Conservation (phyloP, 2,329 filamentous ascomycete species). For the Fusarium sp. region DNA sequence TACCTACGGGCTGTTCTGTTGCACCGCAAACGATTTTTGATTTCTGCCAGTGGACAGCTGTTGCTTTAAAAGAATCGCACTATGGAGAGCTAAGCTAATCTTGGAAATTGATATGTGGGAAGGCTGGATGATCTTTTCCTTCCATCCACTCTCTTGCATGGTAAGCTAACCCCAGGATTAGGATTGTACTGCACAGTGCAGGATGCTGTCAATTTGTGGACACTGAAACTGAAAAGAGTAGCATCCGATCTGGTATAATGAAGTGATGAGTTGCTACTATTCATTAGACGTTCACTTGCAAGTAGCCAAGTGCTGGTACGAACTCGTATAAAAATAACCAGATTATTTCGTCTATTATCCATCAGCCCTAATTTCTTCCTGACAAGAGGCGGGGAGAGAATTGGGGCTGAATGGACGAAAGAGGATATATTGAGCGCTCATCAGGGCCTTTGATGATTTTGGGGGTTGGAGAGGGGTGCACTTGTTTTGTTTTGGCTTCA, state of each 20-base stretch:
- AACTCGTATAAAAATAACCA: background rate
- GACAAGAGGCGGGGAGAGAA: conserved; percentile 13
- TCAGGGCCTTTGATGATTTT: conserved; percentile 15
- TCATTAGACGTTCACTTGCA: background rate
- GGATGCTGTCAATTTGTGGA: background rate
- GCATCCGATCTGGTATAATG: background rate
- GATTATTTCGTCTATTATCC: background rate
- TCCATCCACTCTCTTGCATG: background rate
- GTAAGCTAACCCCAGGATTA: background rate
- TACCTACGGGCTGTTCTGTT: background rate
- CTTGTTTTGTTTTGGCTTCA: background rate
- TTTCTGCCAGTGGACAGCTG: background rate
- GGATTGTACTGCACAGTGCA: background rate
- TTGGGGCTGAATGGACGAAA: conserved; percentile 15
- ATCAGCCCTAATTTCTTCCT: background rate
- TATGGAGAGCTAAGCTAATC: conserved; percentile 6
- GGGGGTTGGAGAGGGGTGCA: background rate
- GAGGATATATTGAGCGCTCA: conserved; percentile 13
- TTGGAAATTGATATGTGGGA: conserved; percentile 8
- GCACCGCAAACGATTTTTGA: background rate
- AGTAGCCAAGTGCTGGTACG: background rate
- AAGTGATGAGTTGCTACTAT: too few species aligned
- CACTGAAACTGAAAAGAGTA: background rate
- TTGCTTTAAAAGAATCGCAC: background rate
- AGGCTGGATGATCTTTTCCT: conserved; percentile 23